phyloP scores from a whole-genome alignment of 2,329 filamentous ascomycete species.

The Didymella keratinophila region DNA sequence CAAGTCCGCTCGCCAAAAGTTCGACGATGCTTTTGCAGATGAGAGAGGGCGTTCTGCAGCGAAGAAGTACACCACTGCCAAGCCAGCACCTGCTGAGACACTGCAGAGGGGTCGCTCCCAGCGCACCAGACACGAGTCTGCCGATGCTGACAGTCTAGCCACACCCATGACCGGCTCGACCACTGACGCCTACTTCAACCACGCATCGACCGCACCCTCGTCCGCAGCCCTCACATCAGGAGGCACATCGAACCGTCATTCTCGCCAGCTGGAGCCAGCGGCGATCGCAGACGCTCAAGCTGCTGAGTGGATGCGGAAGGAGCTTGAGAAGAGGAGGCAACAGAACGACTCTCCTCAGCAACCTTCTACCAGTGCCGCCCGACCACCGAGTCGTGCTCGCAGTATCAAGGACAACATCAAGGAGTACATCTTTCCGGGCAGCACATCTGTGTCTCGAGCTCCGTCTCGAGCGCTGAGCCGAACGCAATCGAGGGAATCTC shows the following conservation, averaged over 20 bases:
- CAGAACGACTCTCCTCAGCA: slow-evolving; percentile 33
- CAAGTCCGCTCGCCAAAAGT: slow-evolving; percentile 46
- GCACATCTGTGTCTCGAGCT: slow-evolving; percentile 27
- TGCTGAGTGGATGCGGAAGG: slow-evolving; percentile 55
- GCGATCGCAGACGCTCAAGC: slow-evolving; percentile 51
- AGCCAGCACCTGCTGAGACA: slow-evolving; percentile 29
- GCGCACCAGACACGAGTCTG: slow-evolving; percentile 18
- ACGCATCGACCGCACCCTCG: slow-evolving; percentile 53
- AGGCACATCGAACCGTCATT: slow-evolving; percentile 52
- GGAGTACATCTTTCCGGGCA: slow-evolving; percentile 54
- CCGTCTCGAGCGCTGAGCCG: slow-evolving; percentile 39
- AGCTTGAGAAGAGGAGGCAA: slow-evolving; percentile 51
- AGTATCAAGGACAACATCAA: slow-evolving; percentile 52
- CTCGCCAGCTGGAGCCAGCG: slow-evolving; percentile 47
- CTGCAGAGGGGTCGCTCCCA: slow-evolving; percentile 15
- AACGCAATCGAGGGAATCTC: slow-evolving; percentile 46
- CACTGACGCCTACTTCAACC: slow-evolving; percentile 50
- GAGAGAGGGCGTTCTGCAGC: slow-evolving; percentile 36
- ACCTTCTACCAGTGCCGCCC: slow-evolving; percentile 32
- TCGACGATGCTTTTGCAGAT: slow-evolving; percentile 31
- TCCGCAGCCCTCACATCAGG: slow-evolving; percentile 53
- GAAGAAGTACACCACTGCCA: slow-evolving; percentile 27
- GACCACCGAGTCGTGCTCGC: slow-evolving; percentile 46
- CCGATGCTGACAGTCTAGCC: slow-evolving; percentile 48
- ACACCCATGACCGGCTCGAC: slow-evolving; percentile 55